phyloP scores from a whole-genome alignment of 441 rosid species.

The Jatropha podagrica region DNA sequence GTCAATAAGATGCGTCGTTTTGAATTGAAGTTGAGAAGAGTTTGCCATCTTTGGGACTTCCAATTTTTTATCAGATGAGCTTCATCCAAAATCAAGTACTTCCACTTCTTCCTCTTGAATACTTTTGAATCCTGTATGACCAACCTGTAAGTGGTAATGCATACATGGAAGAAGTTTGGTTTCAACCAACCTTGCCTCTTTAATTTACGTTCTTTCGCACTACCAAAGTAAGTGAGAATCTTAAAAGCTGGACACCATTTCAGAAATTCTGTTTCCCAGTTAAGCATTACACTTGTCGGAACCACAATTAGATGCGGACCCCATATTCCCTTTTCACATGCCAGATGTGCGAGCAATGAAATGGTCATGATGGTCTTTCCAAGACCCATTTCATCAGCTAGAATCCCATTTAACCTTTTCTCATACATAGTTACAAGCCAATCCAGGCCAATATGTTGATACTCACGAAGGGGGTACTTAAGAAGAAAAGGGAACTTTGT shows the following conservation, averaged over 20 bases:
- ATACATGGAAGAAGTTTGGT: constrained; percentile 91
- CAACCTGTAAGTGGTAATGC: constrained; percentile 97
- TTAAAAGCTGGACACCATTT: constrained; percentile 99
- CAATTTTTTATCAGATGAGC: constrained; percentile 99
- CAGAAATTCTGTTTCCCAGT: constrained; percentile 99
- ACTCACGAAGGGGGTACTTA: constrained; percentile 96
- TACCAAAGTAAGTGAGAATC: constrained; percentile 98
- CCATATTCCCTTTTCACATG: constrained; percentile 99
- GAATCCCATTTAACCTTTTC: constrained; percentile 94
- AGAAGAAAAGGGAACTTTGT: constrained; percentile 98
- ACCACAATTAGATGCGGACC: constrained; percentile 99
- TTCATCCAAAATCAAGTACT: constrained; percentile 98
- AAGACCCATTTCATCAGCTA: constrained; percentile 99
- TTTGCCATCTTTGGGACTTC: constrained; percentile 99
- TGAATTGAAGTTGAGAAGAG: constrained; percentile 96
- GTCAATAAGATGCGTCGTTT: constrained; percentile 95
- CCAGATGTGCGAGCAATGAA: constrained; percentile 96
- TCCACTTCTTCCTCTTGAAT: constrained; percentile 99
- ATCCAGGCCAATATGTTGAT: constrained; percentile 99
- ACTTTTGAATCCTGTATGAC: constrained; percentile 97
- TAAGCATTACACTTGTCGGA: constrained; percentile 99
- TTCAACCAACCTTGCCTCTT: constrained; percentile 99
- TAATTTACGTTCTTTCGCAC: constrained; percentile 94
- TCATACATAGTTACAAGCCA: constrained; percentile 99
- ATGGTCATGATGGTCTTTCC: constrained; percentile 99